A percentile compares a stretch with the other conserved stretches of the same genome.
phyloP scores from a whole-genome alignment of 305 asterid genomes.

The Fraxinus angustifolia region DNA sequence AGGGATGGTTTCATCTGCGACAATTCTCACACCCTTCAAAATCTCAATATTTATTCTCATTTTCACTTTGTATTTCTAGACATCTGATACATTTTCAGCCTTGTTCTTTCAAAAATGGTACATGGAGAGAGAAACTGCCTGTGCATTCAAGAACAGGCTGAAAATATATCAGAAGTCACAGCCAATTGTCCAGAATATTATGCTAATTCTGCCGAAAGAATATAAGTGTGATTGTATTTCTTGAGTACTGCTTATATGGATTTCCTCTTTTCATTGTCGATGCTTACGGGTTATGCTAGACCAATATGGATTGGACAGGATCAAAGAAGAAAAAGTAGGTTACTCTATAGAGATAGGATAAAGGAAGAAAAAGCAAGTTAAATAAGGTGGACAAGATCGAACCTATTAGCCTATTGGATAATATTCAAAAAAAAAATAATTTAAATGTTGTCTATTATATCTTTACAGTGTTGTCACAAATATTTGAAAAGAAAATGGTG shows the following conservation, averaged over 20 bases:
- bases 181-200: neutral
- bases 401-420: neutral
- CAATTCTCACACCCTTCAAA: constrained; percentile 28
- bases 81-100: constrained; percentile 18
- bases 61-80: constrained; percentile 13
- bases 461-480: too few relatives aligned
- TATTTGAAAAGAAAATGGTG: too few relatives aligned
- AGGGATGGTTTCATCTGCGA: constrained; percentile 32
- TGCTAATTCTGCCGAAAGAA: neutral
- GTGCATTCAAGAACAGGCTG: neutral
- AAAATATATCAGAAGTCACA: neutral
- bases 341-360: too few relatives aligned
- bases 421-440: too few relatives aligned
- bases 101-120: neutral
- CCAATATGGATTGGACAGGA: neutral
- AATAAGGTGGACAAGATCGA: neutral
- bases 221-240: neutral
- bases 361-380: too few relatives aligned
- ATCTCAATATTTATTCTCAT: constrained; percentile 20
- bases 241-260: neutral
- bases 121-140: neutral
- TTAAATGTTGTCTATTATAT: too few relatives aligned
- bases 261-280: neutral
- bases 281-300: neutral
- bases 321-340: neutral